These are phyloP conservation scores for Euryodendron excelsum DNA, from an alignment of 148 eudicot species.

Conservation along the genomic window DNA sequence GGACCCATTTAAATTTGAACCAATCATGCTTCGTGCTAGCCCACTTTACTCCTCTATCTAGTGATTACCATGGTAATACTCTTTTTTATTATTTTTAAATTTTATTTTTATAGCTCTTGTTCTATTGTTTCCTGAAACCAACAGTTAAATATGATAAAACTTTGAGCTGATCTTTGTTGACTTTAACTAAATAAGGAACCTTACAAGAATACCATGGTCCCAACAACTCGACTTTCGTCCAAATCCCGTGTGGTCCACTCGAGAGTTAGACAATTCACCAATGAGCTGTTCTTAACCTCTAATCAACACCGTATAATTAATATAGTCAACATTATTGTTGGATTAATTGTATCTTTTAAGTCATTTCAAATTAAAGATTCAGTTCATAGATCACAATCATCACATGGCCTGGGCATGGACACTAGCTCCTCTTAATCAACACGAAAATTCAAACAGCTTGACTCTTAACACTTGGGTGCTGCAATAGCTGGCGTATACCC, in stretches of 20 bases:
- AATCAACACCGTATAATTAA: no score
- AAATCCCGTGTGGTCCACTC: background rate
- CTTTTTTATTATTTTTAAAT: no score
- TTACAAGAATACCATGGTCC: slow-evolving; percentile 2
- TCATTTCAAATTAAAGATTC: background rate
- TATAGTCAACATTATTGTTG: no score
- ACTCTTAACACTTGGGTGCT: no score
- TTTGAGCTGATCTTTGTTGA: background rate
- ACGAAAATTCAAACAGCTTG: no score
- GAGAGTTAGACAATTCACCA: background rate
- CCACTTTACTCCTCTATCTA: background rate
- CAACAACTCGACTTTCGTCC: slow-evolving; percentile 11
- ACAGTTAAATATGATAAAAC: background rate
- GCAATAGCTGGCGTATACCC: no score
- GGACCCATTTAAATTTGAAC: no score
- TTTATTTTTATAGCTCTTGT: background rate
- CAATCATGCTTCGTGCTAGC: background rate
- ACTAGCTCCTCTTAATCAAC: no score
- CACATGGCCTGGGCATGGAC: no score
- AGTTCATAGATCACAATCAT: background rate
- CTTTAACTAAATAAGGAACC: background rate
- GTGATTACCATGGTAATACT: background rate
- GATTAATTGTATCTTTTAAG: no score
- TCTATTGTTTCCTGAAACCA: background rate
- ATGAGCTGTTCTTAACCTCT: slow-evolving; percentile 7